Percentiles rank a stretch among this genome's conserved stretches.
Conservation (phyloP, 768 basidiomycete genomes). For the Phylloporus scabripes region DNA sequence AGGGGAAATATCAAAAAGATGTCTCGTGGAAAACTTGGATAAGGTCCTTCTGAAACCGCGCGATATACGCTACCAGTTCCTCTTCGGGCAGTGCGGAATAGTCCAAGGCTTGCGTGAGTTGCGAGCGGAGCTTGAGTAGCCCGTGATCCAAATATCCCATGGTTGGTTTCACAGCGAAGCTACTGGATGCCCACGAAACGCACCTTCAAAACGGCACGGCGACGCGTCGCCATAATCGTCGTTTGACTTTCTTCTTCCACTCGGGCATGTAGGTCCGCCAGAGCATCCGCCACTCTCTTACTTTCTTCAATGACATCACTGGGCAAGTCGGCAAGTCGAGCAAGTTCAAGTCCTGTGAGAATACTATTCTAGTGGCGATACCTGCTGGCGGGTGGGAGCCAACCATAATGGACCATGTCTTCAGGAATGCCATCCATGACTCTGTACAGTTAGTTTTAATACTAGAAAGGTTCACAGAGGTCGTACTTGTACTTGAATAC, state of each 20-base stretch:
- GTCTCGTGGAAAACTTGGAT: slow-evolving; percentile 41
- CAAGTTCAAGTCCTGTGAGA: slow-evolving; percentile 77
- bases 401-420: slow-evolving; percentile 69
- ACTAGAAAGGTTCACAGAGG: neutral
- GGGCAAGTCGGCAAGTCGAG: slow-evolving; percentile 83
- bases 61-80: slow-evolving; percentile 61
- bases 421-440: slow-evolving; percentile 69
- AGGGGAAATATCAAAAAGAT: slow-evolving; percentile 7
- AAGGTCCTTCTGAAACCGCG: slow-evolving; percentile 65
- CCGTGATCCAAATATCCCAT: neutral
- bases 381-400: slow-evolving; percentile 4
- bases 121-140: slow-evolving; percentile 56
- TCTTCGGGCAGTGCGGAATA: slow-evolving; percentile 69
- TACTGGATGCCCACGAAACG: neutral
- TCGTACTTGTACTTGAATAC: slow-evolving; percentile 72
- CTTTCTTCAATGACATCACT: slow-evolving; percentile 59
- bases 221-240: slow-evolving; percentile 50
- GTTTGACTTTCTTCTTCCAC: slow-evolving; percentile 59
- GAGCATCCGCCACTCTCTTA: slow-evolving; percentile 50
- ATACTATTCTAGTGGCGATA: neutral
- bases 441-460: slow-evolving; percentile 33
- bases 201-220: slow-evolving; percentile 69
- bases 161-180: neutral
- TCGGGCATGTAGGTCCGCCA: slow-evolving; percentile 53
- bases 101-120: slow-evolving; percentile 67